Evolutionary conservation across 116 monocot genomes (phyloP), one percentile per base, ranked within the genome.

Genomic region (Posidonia oceanica): DNA sequence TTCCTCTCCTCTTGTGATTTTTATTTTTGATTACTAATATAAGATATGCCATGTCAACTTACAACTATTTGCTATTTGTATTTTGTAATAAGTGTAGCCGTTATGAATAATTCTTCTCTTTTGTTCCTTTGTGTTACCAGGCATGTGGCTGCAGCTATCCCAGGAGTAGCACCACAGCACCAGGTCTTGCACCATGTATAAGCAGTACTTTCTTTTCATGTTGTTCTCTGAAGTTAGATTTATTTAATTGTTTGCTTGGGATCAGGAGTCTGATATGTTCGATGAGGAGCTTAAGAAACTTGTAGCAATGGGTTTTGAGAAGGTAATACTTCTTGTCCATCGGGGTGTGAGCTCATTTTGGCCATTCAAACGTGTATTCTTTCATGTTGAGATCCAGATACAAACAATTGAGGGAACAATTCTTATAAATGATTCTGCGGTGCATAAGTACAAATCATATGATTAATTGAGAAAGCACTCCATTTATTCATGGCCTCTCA

Each of bases 231-330:
- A 53, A 16, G 39, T 58, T 59, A 5, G n/a, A 59, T 36, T 61
- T 55, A 37, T 53, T 59, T 48, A 14, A 52, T 6, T 54, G 12
- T 3, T 44, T 72, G 21, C 55, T 61, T 61, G 78, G 84, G 87
- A 74, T 15, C 79, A 96, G 88, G 88, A 69, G 63, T 20, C 67
- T 56, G 98, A 87, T 86, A 83, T 52, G 72, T 98, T 92, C 73
- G 98, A 92, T 62, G 87, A 89, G 79, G 92, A 98, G 75, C 80
- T 98, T 61, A 87, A 87, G 81, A 92, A 81, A 52, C 87, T 98
- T 64, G 87, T 92, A 66, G 76, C 76, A 16, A 92, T 98, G 90
- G 98, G 98, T 7, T 98, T 98, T 83, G 93, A 98, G 65, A 98
- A 98, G 98, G 98, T 92, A 79, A 14, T 16, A 3, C 20, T 41